Percentiles rank a stretch among this genome's conserved stretches.
phyloP scores from a whole-genome alignment of 176 grass and related monocot genomes.

The Carex pumila region DNA sequence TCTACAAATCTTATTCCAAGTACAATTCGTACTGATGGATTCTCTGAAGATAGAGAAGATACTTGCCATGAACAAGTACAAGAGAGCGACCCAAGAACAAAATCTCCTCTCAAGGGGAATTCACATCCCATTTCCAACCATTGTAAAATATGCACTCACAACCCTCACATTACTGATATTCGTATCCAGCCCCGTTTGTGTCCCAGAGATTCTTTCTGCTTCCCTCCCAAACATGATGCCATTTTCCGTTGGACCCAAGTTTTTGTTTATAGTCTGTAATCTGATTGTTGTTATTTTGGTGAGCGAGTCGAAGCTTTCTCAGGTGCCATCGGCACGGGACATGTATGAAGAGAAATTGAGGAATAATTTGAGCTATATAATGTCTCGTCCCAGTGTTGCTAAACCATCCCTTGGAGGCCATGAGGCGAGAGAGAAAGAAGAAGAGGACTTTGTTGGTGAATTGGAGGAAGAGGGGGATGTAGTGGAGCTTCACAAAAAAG shows the following conservation, averaged over 20 bases:
- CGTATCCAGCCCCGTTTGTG: slow-evolving; percentile 57
- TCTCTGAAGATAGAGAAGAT: slow-evolving; percentile 55
- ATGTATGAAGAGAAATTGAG: slow-evolving; percentile 47
- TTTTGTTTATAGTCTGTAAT: slow-evolving; percentile 73
- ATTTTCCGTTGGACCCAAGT: slow-evolving; percentile 56
- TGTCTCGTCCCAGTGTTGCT: not conserved
- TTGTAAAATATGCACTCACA: slow-evolving; percentile 35
- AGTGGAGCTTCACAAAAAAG: slow-evolving; percentile 68
- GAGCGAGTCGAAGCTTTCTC: slow-evolving; percentile 50
- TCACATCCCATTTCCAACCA: slow-evolving; percentile 2
- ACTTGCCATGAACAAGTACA: slow-evolving; percentile 65
- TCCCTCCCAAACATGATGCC: slow-evolving; percentile 40
- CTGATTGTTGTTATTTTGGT: slow-evolving; percentile 83
- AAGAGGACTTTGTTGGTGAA: not conserved
- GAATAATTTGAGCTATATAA: slow-evolving; percentile 17
- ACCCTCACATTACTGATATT: slow-evolving; percentile 44
- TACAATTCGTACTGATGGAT: slow-evolving; percentile 46
- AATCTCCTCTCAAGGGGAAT: not conserved
- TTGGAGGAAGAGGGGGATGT: slow-evolving; percentile 26
- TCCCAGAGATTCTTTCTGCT: slow-evolving; percentile 40
- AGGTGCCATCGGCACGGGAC: slow-evolving; percentile 23
- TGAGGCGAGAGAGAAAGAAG: slow-evolving; percentile 1
- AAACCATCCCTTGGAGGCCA: slow-evolving; percentile 12
- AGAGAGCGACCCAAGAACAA: slow-evolving; percentile 31
- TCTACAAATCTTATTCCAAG: slow-evolving; percentile 13